A percentile compares a stretch with the other conserved stretches of the same genome.
Evolutionary conservation across 2,329 filamentous ascomycete genomes (phyloP).

Genomic region (Clonostachys chloroleuca): DNA sequence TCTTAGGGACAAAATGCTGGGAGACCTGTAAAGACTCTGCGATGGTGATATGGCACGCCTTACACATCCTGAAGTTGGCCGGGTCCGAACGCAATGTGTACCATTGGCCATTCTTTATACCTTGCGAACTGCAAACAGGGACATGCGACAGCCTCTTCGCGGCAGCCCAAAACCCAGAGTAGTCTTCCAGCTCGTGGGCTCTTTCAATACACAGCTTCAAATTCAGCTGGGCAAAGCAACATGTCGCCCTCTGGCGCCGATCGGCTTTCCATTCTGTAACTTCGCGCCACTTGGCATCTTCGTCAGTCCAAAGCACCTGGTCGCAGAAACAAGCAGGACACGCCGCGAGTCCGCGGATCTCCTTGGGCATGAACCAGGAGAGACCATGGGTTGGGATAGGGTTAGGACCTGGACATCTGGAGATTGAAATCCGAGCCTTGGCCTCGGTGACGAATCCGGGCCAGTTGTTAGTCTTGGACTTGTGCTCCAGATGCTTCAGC

Average conservation of each 20-base stretch:
- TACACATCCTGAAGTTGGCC: constrained; percentile 25
- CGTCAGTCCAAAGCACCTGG: constrained; percentile 19
- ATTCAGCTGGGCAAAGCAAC: constrained; percentile 21
- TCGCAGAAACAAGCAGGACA: constrained; percentile 32
- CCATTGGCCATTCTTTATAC: constrained; percentile 21
- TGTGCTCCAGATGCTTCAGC: constrained; percentile 16
- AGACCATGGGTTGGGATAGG: constrained; percentile 11
- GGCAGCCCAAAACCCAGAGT: constrained; percentile 24
- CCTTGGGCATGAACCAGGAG: constrained; percentile 23
- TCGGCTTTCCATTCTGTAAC: constrained; percentile 7
- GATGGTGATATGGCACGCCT: constrained; percentile 23
- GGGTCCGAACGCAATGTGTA: constrained; percentile 24
- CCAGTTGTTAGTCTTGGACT: constrained; percentile 20
- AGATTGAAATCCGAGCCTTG: constrained; percentile 14
- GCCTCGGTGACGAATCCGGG: constrained; percentile 20
- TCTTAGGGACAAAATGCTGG: constrained; percentile 18
- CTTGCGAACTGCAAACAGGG: constrained; percentile 19
- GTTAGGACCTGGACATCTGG: constrained; percentile 16
- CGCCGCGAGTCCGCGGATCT: constrained; percentile 16
- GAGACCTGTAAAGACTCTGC: constrained; percentile 20
- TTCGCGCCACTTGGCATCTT: constrained; percentile 15
- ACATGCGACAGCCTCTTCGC: constrained; percentile 15
- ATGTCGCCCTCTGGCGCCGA: constrained; percentile 17
- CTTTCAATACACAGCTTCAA: constrained; percentile 19
- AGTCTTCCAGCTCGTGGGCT: constrained; percentile 19